Base-by-base conservation (phyloP, 331 rosid genomes). In the Prunus yedoensis region DNA sequence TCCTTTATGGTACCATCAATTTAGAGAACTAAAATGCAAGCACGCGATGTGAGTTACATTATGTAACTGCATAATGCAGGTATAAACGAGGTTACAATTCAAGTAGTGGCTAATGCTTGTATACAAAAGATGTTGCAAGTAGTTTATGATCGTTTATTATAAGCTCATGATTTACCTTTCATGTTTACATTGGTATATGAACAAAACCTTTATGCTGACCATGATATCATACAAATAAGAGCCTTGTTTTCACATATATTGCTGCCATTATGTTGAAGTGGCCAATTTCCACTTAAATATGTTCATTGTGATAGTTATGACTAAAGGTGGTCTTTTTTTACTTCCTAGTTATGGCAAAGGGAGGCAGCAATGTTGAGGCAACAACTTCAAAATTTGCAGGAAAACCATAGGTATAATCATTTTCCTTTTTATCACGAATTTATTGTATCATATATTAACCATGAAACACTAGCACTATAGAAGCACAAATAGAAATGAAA, bases 311-410 rank as follows among this genome's bases (percentile, higher is more conserved):
- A 17, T 79, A 71, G 16, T 53, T 58, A 71, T 30, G 28, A 43
- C 71, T 63, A 47, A 81, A 70, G 10, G 21, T 66, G 58, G 20
- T 75, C 35, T 70, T 66, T 83, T 72, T 79, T 66, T 38, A 65
- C 77, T 84, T 80, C 73, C 41, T 76, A 94, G 98, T 83, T 85
- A 80, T 94, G 98, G 98, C 96, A 94, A 87, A 90, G 88, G 89
- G 98, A 94, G 81, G 97, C 90, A 79, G 89, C 91, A 80, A 78
- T 83, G 81, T 74, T 94, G 84, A 89, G 88, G 86, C 97, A 90
- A 73, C 96, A 91, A 83, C 77, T 94, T 77, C 93, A 91, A 46
- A 83, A 71, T 82, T 90, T 94, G 84, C 96, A 91, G 83, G 96
- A 88, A 85, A 94, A 58, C 70, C 97, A 91, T 74, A 76, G 98